phyloP scores from a whole-genome alignment of 2,329 filamentous ascomycete species.

The Scolecobasidium constrictum region DNA sequence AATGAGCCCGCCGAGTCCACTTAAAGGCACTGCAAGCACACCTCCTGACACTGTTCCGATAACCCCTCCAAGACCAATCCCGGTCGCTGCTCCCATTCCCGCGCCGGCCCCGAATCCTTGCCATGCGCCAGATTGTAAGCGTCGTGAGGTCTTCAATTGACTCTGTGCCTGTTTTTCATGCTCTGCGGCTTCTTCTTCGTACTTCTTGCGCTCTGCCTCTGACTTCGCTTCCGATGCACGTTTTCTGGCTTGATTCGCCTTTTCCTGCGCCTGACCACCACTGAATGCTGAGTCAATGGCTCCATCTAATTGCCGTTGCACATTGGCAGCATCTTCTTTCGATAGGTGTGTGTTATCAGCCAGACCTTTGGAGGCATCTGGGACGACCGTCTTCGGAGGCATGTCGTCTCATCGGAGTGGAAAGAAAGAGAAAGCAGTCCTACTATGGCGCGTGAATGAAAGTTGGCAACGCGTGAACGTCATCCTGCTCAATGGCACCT shows the following conservation, averaged over 20 bases:
- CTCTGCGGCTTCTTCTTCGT: constrained; percentile 3
- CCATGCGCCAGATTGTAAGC: constrained; percentile 21
- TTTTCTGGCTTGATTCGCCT: background rate
- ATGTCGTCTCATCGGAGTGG: too few species aligned
- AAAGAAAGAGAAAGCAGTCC: too few species aligned
- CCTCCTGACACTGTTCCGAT: constrained; percentile 29
- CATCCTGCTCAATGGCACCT: too few species aligned
- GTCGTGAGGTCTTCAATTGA: constrained; percentile 17
- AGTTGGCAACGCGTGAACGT: too few species aligned
- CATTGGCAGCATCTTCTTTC: background rate
- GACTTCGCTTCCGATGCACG: background rate
- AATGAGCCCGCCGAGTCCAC: constrained; percentile 27
- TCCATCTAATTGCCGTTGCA: background rate
- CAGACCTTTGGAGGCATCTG: background rate
- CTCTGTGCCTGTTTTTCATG: constrained; percentile 10
- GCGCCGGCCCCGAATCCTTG: constrained; percentile 30
- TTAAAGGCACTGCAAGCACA: constrained; percentile 28
- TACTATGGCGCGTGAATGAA: too few species aligned
- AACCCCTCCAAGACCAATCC: constrained; percentile 29
- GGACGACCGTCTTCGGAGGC: constrained; percentile 4
- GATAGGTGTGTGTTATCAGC: background rate
- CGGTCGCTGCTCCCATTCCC: constrained; percentile 30
- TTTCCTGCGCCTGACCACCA: background rate
- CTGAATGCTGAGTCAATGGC: background rate
- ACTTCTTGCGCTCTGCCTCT: constrained; percentile 3